phyloP scores from a whole-genome alignment of 192 early-diverging fungal species.

The Irineochytrium annulatum region DNA sequence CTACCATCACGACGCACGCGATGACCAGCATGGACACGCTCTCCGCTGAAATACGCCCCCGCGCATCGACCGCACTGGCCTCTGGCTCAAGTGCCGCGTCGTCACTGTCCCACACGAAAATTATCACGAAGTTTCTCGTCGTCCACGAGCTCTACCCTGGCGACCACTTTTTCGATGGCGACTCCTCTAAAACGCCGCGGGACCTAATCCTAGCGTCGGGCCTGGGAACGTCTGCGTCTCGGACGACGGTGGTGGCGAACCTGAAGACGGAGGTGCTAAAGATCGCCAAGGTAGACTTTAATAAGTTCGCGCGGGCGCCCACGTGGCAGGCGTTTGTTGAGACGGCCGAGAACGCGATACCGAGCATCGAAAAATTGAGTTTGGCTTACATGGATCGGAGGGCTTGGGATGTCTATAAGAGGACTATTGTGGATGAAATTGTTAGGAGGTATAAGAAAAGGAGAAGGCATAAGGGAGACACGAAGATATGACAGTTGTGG shows the following conservation, averaged over 20 bases:
- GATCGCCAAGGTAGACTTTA: constrained; percentile 35
- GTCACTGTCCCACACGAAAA: constrained; percentile 1
- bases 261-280: constrained; percentile 15
- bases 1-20: not conserved
- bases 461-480: not conserved
- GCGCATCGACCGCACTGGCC: not conserved
- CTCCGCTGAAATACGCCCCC: not conserved
- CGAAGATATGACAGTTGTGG: constrained; percentile 8
- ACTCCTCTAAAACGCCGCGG: constrained; percentile 2
- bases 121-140: constrained; percentile 31
- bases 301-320: constrained; percentile 26
- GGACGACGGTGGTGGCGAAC: constrained; percentile 22
- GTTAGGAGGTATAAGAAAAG: constrained; percentile 4
- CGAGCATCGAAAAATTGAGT: constrained; percentile 8
- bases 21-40: not conserved
- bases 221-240: constrained; percentile 1
- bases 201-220: not conserved
- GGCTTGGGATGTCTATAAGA: constrained; percentile 25
- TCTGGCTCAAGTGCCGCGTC: not conserved
- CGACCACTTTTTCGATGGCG: constrained; percentile 31
- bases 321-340: constrained; percentile 22
- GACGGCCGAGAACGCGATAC: constrained; percentile 7
- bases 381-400: constrained; percentile 19
- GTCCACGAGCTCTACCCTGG: constrained; percentile 24
- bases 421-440: constrained; percentile 16